Conservation (phyloP, 345 rosid genomes). For the Citrus cavaleriei region DNA sequence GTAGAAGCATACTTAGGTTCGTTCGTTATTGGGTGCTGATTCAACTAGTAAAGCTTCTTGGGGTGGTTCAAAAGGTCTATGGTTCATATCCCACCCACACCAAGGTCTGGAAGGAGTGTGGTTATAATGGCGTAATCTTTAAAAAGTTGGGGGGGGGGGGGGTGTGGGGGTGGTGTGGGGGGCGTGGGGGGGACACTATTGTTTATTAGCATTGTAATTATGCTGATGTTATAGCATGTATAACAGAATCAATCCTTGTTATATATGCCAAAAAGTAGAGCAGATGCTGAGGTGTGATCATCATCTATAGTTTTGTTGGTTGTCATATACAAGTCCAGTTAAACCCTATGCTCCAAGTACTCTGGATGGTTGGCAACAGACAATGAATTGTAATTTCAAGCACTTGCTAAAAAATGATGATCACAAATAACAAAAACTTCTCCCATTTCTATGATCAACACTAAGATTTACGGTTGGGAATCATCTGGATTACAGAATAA, state of each 20-base stretch:
- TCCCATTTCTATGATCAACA: background rate
- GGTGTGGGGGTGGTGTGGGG: no score
- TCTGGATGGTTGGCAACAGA: background rate
- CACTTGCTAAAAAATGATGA: background rate
- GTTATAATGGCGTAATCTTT: no score
- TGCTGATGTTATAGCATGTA: background rate
- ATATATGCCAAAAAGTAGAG: background rate
- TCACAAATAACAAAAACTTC: background rate
- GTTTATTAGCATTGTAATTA: background rate
- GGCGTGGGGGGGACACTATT: no score
- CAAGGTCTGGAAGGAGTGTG: background rate
- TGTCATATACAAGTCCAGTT: background rate
- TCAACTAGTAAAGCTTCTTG: background rate
- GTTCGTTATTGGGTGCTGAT: background rate
- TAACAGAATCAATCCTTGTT: background rate
- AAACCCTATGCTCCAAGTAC: background rate
- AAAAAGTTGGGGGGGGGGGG: no score
- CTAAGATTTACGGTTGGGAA: background rate
- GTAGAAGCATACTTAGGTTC: background rate
- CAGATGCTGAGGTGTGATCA: background rate
- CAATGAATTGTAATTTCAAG: background rate
- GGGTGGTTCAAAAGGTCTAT: background rate
- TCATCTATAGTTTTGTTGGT: background rate
- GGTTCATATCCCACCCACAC: background rate
- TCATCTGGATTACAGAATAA: background rate